These are phyloP conservation scores for Hygrophila difformis DNA, from an alignment of 257 asterid species.

Conservation along the genomic window DNA sequence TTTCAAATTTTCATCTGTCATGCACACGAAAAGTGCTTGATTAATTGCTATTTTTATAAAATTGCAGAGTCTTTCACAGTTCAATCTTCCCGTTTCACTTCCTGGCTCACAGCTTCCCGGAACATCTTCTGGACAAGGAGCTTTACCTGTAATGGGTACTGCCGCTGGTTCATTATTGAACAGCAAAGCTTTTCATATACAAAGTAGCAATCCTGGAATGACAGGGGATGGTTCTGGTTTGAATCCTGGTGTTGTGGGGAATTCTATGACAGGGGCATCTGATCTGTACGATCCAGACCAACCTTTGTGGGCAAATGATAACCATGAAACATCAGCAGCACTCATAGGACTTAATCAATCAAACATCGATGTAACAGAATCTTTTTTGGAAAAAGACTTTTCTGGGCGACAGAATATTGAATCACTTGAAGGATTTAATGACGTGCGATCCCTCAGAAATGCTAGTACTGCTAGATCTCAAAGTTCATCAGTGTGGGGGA, in stretches of 20 bases:
- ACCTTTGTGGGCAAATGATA: constrained; percentile 77
- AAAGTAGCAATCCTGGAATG: constrained; percentile 43
- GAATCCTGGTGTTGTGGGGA: constrained; percentile 41
- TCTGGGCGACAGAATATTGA: constrained; percentile 32
- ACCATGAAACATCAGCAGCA: constrained; percentile 55
- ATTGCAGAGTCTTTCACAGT: constrained; percentile 78
- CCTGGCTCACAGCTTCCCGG: constrained; percentile 59
- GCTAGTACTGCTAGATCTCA: constrained; percentile 41
- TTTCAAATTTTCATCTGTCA: constrained; percentile 6
- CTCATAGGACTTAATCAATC: constrained; percentile 39
- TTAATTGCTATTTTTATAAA: constrained; percentile 19
- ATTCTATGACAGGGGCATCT: constrained; percentile 48
- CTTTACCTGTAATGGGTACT: constrained; percentile 33
- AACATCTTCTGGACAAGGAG: constrained; percentile 47
- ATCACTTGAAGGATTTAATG: constrained; percentile 40
- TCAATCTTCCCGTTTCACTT: constrained; percentile 72
- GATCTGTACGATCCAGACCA: constrained; percentile 98
- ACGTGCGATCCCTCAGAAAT: constrained; percentile 32
- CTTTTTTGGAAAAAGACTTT: constrained; percentile 32
- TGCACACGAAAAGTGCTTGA: constrained; percentile 10
- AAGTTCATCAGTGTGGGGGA: constrained; percentile 73
- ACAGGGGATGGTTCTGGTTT: constrained; percentile 42
- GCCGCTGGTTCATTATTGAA: constrained; percentile 38
- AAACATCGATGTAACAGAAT: constrained; percentile 37
- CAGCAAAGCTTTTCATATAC: constrained; percentile 38